A percentile compares a stretch with the other conserved stretches of the same genome.
Evolutionary conservation across 2,329 filamentous ascomycete genomes (phyloP).

Genomic region (Alternaria incomplexa): DNA sequence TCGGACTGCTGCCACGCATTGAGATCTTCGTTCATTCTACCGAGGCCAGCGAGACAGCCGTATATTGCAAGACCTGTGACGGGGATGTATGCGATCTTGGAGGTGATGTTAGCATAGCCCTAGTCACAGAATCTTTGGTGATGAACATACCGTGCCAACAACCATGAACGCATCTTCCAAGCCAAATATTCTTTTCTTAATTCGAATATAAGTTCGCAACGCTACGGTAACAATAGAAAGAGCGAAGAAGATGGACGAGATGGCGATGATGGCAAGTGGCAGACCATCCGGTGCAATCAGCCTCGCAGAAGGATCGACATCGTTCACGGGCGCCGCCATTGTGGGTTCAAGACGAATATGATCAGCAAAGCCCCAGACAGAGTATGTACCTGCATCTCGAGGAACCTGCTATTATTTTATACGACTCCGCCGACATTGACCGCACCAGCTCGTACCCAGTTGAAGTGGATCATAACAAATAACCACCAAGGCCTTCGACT

Average conservation of each 20-base stretch:
- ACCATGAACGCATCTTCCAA: conserved; percentile 26
- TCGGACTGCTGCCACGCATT: conserved; percentile 28
- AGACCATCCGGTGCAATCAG: conserved; percentile 21
- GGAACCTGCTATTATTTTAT: background rate
- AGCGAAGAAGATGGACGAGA: conserved; percentile 19
- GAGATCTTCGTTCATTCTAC: conserved; percentile 22
- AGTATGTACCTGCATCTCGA: background rate
- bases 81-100: background rate
- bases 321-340: background rate
- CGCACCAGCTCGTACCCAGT: background rate
- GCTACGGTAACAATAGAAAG: conserved; percentile 23
- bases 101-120: background rate
- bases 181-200: conserved; percentile 21
- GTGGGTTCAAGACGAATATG: background rate
- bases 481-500: background rate
- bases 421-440: background rate
- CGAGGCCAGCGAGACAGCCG: conserved; percentile 20
- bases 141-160: conserved; percentile 12
- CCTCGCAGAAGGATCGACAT: conserved; percentile 17
- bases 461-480: background rate
- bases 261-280: conserved; percentile 23
- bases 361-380: background rate
- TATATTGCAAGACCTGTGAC: background rate
- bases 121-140: too few species aligned
- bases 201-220: conserved; percentile 23